Evolutionary conservation across 1,284 basidiomycete species (phyloP), one percentile per base, ranked within the genome.

Genomic region (Ustilago esculenta): DNA sequence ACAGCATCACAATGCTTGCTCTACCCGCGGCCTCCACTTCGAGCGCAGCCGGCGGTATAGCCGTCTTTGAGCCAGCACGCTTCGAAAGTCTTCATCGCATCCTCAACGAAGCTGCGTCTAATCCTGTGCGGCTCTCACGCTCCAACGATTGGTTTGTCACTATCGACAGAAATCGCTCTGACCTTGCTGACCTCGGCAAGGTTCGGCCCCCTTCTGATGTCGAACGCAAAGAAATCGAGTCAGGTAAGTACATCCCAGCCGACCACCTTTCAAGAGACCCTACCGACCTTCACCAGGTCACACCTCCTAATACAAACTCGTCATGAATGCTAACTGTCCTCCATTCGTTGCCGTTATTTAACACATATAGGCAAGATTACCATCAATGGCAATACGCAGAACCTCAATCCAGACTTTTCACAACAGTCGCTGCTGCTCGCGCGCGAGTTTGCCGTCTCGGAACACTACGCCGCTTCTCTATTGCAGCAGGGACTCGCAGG

Each of bases 381-480:
- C 25, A 67, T 81, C 54, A 65, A 73, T 12, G 79, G 77, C 20
- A 46, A 48, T 8, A 50, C 68, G 4, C 73, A 76, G 49, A 57
- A 55, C 24, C 59, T 81, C 56, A 77, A 80, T 30, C 59, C 68
- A 6, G 80, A 81, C 55, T 81, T 76, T 64, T 70, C 77, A 8
- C 74, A 77, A 35, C 75, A 76, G 53, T 71, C 76, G 45, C 64
- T 80, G 5, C 46, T 77, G 20, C 68, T 81, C 15, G 58, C 79
- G 7, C 69, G 70, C 24, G 65, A 76, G 42, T 59, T 81, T 4
- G 21, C 51, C 23, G 69, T 81, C 29, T 81, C 80, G 21, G 80
- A 80, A 46, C 59, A 61, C 35, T 81, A 73, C 48, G 77, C 79
- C 14, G 80, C 80, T 9, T 81, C 77, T 5, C 69, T 81, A 21